These are phyloP conservation scores for Pulveroboletus ravenelii DNA, from an alignment of 768 basidiomycete species.

Conservation along the genomic window DNA sequence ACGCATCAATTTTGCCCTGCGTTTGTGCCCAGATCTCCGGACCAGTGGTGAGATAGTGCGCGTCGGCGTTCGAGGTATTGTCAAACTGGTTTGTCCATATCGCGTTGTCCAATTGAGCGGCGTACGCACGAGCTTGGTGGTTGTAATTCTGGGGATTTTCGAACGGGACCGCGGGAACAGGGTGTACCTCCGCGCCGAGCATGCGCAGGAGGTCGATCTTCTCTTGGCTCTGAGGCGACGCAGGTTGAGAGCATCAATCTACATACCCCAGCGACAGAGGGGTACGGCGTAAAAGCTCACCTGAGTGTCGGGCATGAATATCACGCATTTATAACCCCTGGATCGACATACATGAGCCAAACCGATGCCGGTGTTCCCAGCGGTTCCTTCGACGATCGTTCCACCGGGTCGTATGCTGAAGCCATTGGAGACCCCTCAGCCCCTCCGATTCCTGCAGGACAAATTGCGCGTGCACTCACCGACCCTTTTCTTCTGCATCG, in stretches of 20 bases:
- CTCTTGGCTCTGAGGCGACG: constrained; percentile 74
- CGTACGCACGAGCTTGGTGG: constrained; percentile 91
- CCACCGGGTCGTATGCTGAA: constrained; percentile 83
- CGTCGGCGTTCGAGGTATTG: constrained; percentile 85
- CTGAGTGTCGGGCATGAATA: constrained; percentile 98
- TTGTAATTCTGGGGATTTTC: constrained; percentile 97
- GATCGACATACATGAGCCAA: constrained; percentile 92
- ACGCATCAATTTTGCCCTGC: constrained; percentile 74
- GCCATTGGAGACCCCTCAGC: neutral
- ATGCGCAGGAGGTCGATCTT: constrained; percentile 97
- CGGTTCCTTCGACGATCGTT: constrained; percentile 96
- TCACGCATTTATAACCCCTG: constrained; percentile 94
- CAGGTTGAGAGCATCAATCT: neutral
- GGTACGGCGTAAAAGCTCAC: constrained; percentile 39
- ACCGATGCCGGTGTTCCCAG: constrained; percentile 97
- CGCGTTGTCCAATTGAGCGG: constrained; percentile 66
- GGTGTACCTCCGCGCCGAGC: constrained; percentile 95
- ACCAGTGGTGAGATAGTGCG: constrained; percentile 87
- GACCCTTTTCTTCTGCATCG: constrained; percentile 82
- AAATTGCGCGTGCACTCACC: constrained; percentile 41
- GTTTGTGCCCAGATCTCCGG: constrained; percentile 97
- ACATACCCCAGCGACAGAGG: neutral
- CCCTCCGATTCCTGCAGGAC: neutral
- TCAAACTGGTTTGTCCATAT: constrained; percentile 99
- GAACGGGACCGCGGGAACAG: constrained; percentile 95